Evolutionary conservation across 257 asterid genomes (phyloP), one percentile per base, ranked within the genome.

Genomic region (Solanum bukasovii): DNA sequence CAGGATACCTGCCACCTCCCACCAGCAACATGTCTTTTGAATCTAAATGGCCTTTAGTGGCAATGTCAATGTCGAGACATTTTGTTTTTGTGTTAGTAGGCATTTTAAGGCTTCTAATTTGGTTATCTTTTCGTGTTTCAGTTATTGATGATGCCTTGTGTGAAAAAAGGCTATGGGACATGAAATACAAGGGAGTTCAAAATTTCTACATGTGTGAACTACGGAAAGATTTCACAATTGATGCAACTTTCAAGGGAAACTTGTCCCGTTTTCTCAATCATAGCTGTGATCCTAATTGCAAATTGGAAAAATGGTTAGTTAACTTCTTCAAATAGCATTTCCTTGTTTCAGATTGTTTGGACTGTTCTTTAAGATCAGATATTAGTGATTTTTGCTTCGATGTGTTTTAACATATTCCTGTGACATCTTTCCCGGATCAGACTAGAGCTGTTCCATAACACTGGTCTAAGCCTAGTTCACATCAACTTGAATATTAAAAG

Each of bases 171-270:
- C 93, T 97, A 71, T 97, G 98, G 98, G 94, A 93, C 88, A 92
- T 97, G 98, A 97, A 96, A 91, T 93, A 94, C 90, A 89, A 92
- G 88, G 96, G 91, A 63, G 94, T 93, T 44, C 88, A 91, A 90
- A 96, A 96, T 95, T 97, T 97, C 87, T 97, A 97, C 87, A 93
- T 97, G 99, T 97, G 98, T 87, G 99, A 97, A 91, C 93, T 97
- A 83, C 92, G 93, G 49, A 97, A 96, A 89, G 95, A 97, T 89
- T 97, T 97, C 88, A 96, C 95, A 70, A 97, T 97, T 78, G 99
- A 97, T 92, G 99, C 99, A 25, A 95, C 99, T 42, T 92, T 93
- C 88, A 96, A 97, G 93, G 99, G 99, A 87, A 97, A 97, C 87
- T 91, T 88, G 84, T 96, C 98, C 14, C 93, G 99, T 84, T 97